Percentiles rank a stretch among this genome's conserved stretches.
These are phyloP conservation scores for Borealophlyctis nickersoniae DNA, from an alignment of 192 early-diverging fungal species.

Conservation along the genomic window DNA sequence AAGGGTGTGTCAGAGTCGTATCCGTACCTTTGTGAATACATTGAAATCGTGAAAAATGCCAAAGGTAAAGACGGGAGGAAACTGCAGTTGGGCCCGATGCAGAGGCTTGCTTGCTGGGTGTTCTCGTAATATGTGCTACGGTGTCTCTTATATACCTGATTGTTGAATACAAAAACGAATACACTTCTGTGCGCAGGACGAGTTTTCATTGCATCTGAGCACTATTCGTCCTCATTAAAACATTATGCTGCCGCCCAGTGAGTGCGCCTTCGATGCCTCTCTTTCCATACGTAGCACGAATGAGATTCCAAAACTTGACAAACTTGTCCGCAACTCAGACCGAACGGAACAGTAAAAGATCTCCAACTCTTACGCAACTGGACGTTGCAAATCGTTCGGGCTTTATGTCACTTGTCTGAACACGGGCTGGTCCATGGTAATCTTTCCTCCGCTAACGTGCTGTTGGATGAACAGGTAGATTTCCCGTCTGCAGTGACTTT, in stretches of 20 bases:
- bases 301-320: too few species aligned
- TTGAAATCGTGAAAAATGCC: background rate
- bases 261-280: too few species aligned
- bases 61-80: background rate
- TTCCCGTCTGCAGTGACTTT: background rate
- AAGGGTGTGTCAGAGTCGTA: background rate
- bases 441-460: background rate
- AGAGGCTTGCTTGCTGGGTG: too few species aligned
- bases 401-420: background rate
- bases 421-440: background rate
- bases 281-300: too few species aligned
- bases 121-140: too few species aligned
- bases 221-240: background rate
- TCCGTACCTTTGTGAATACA: background rate
- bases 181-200: background rate
- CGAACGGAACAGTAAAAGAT: background rate
- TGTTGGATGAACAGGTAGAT: background rate
- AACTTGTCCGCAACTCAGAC: background rate
- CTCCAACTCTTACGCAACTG: background rate
- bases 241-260: background rate
- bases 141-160: background rate
- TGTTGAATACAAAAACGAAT: background rate
- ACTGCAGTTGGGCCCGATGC: too few species aligned
- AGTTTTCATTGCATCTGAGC: background rate
- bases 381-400: background rate